These are phyloP conservation scores for Rhizopus stolonifer DNA, from an alignment of 371 early-diverging fungal species.

Conservation along the genomic window DNA sequence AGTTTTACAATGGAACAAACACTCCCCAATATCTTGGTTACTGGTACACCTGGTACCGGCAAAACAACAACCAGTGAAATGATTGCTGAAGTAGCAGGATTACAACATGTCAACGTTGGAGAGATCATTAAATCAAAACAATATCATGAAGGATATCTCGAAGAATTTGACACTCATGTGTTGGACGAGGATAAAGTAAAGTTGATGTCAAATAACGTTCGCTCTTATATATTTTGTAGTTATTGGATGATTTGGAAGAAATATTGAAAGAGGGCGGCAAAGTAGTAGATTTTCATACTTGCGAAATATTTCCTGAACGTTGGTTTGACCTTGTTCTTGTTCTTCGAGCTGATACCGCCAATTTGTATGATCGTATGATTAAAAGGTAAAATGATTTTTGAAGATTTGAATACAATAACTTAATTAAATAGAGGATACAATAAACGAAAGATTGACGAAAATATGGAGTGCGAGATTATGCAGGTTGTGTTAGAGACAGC, in stretches of 20 bases:
- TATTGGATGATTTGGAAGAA: conserved; percentile 87
- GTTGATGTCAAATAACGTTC: neutral
- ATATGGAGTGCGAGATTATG: conserved; percentile 98
- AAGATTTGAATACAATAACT: neutral
- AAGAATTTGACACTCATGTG: conserved; percentile 87
- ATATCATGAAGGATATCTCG: conserved; percentile 87
- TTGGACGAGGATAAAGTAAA: conserved; percentile 92
- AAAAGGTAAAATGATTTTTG: too few relatives aligned
- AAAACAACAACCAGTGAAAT: conserved; percentile 93
- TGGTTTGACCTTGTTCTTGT: conserved; percentile 97
- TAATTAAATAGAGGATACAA: conserved; percentile 73
- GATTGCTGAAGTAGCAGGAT: conserved; percentile 68
- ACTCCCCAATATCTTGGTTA: conserved; percentile 90
- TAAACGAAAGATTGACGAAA: conserved; percentile 90
- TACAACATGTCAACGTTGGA: conserved; percentile 86
- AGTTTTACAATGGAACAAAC: conserved; percentile 28
- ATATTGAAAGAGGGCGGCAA: conserved; percentile 77
- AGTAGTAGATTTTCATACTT: conserved; percentile 92
- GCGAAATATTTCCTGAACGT: conserved; percentile 93
- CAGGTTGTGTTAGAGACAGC: conserved; percentile 94
- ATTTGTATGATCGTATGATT: conserved; percentile 84
- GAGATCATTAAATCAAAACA: conserved; percentile 83
- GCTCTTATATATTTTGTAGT: conserved; percentile 28
- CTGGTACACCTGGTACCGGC: conserved; percentile 98
- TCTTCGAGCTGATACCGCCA: conserved; percentile 76